Conservation (phyloP, 352 stramenopile genomes). For the Pythium dissotocum region DNA sequence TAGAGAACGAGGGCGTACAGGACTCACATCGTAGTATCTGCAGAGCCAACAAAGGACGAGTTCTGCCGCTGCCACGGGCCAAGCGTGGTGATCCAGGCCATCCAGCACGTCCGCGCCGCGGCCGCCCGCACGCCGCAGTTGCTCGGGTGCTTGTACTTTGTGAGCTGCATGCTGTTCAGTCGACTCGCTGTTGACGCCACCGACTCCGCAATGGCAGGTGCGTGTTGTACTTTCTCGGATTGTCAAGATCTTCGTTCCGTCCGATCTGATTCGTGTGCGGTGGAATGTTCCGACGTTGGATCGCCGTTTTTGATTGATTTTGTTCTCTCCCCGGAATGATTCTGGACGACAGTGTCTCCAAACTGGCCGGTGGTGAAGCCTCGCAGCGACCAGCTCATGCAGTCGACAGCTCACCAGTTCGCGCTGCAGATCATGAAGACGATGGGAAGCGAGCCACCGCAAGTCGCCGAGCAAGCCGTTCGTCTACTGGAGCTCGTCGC, state of each 20-base stretch:
- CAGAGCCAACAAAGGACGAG: conserved; percentile 47
- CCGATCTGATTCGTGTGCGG: background rate
- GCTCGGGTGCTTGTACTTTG: conserved; percentile 38
- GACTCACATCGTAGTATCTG: background rate
- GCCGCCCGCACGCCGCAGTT: conserved; percentile 8
- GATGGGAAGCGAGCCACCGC: conserved; percentile 15
- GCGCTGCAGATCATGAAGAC: conserved; percentile 42
- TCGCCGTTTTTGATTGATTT: background rate
- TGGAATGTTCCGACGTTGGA: conserved; percentile 1
- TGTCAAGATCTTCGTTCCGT: background rate
- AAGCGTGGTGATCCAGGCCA: conserved; percentile 31
- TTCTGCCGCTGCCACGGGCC: conserved; percentile 37
- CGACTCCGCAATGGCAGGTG: background rate
- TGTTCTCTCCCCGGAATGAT: background rate
- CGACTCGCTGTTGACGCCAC: conserved; percentile 31
- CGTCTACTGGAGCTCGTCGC: conserved; percentile 55
- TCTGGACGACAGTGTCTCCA: background rate
- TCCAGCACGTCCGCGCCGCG: conserved; percentile 13
- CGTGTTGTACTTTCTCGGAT: background rate
- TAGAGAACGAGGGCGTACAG: too few relatives aligned
- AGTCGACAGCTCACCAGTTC: conserved; percentile 49
- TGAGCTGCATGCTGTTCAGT: conserved; percentile 57
- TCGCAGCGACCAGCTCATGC: conserved; percentile 41
- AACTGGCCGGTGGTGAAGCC: conserved; percentile 19
- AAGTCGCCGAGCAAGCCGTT: conserved; percentile 49